Percentiles rank a stretch among this genome's conserved stretches.
Evolutionary conservation across 345 rosid genomes (phyloP).

Genomic region (Triadica sebifera): DNA sequence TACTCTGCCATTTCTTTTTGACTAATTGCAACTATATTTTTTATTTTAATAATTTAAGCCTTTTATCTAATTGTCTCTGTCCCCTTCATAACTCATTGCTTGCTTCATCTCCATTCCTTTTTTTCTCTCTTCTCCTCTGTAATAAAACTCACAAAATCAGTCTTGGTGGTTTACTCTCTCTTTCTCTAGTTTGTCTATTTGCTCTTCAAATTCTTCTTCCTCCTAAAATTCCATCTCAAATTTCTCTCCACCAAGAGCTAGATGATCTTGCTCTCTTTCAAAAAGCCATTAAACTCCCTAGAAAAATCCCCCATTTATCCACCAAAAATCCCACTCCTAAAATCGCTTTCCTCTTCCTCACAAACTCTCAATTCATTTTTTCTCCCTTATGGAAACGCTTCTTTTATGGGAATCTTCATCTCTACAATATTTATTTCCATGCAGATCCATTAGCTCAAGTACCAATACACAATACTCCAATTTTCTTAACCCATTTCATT

Average conservation of each 20-base stretch:
- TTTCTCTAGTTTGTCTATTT: slow-evolving; percentile 45
- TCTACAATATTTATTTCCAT: slow-evolving; percentile 76
- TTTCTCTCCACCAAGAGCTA: slow-evolving; percentile 43
- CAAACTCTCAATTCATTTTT: slow-evolving; percentile 76
- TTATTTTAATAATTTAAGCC: no score
- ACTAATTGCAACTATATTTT: no score
- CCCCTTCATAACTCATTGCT: no score
- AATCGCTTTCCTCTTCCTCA: slow-evolving; percentile 90
- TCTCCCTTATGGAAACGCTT: slow-evolving; percentile 75
- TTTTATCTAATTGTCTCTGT: no score
- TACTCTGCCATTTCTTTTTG: no score
- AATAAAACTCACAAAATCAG: no score
- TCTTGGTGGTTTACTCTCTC: slow-evolving; percentile 55
- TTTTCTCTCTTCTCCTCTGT: no score
- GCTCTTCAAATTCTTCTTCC: slow-evolving; percentile 40
- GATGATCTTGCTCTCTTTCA: slow-evolving; percentile 67
- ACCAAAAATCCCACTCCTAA: slow-evolving; percentile 49
- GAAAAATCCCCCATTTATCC: slow-evolving; percentile 37
- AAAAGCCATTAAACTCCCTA: slow-evolving; percentile 39
- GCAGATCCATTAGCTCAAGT: slow-evolving; percentile 56
- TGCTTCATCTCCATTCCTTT: no score
- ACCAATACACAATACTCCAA: slow-evolving; percentile 22
- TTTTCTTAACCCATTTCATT: slow-evolving; percentile 49
- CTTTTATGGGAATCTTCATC: slow-evolving; percentile 48
- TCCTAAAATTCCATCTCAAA: background rate